Evolutionary conservation across 2,329 filamentous ascomycete species (phyloP), one percentile per base, ranked within the genome.

Genomic region (Colletotrichum salicis): DNA sequence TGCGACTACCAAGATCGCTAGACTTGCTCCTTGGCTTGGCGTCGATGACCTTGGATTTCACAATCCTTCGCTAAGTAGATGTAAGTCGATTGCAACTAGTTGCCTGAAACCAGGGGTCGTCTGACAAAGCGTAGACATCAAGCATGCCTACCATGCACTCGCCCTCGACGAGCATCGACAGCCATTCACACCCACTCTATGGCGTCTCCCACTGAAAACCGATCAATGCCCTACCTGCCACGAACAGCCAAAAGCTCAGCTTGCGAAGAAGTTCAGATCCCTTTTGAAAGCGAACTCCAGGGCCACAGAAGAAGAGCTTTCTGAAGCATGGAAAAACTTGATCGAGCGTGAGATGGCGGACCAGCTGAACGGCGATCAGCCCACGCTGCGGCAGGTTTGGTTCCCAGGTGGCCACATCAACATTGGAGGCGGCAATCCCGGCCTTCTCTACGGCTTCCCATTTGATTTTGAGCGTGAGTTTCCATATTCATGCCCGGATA

Each of bases 341-440:
- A 35, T 71, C 2, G 59, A 52, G 2, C 6, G 4, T 3, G 33
- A 61, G 3, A 35, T 68, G n/a, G 24, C 10, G 5, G 37, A 58
- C 0, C 19, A 61, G 19, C 13, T 68, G 6, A 1, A 48, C 1
- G 51, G n/a, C 0, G 24, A 10, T 6, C 12, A 31, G 1, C 52
- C 67, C 5, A 4, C 69, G 10, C 27, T 73, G 5, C 6, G 15
- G 1, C 69, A 73, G 27, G 65, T 71, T 0, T 73, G 71, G 71
- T 73, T 73, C 24, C 69, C 69, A 1, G 71, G 71, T 0, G 33
- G 41, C 4, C 69, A 73, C 19, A 33, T 60, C 27, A 72, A 72
- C 22, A 45, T 73, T 19, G 69, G 69, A 2, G 69, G 69, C 8
- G 64, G 69, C 3, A 71, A 71, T 6, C 33, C 64, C 0, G n/a